A percentile compares a stretch with the other conserved stretches of the same genome.
Evolutionary conservation across 306 rosid species (phyloP).

Genomic region (Medicago truncatula): DNA sequence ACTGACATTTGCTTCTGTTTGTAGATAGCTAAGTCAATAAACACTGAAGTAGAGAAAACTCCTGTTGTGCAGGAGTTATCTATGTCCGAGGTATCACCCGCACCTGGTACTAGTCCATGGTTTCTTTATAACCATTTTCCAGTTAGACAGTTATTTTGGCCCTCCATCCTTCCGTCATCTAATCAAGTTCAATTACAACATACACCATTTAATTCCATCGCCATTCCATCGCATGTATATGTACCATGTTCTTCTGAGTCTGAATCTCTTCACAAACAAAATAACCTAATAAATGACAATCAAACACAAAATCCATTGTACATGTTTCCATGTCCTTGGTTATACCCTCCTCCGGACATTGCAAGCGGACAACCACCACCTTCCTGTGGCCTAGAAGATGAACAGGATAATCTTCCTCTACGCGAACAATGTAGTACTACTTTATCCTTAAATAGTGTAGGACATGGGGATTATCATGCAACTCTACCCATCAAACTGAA

Average conservation of each 20-base stretch:
- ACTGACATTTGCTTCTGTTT: slow-evolving; percentile 44
- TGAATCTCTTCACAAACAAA: slow-evolving; percentile 55
- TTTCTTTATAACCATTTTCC: slow-evolving; percentile 68
- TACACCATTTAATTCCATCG: slow-evolving; percentile 47
- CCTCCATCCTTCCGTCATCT: slow-evolving; percentile 61
- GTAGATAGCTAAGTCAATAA: slow-evolving; percentile 67
- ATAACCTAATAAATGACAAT: slow-evolving; percentile 43
- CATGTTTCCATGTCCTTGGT: slow-evolving; percentile 80
- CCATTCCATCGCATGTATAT: slow-evolving; percentile 58
- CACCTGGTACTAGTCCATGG: slow-evolving; percentile 59
- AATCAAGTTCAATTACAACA: slow-evolving; percentile 59
- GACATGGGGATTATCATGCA: slow-evolving; percentile 48
- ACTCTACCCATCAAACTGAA: slow-evolving; percentile 49
- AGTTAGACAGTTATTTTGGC: slow-evolving; percentile 72
- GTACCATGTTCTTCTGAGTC: slow-evolving; percentile 53
- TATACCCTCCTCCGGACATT: slow-evolving; percentile 63
- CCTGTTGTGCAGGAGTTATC: slow-evolving; percentile 49
- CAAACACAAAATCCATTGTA: slow-evolving; percentile 61
- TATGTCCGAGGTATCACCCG: slow-evolving; percentile 47
- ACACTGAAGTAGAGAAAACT: slow-evolving; percentile 55
- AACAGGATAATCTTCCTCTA: slow-evolving; percentile 49
- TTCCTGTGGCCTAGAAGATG: slow-evolving; percentile 48
- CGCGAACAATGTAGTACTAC: slow-evolving; percentile 51
- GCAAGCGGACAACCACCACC: slow-evolving; percentile 62
- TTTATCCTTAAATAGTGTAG: slow-evolving; percentile 54